phyloP scores from a whole-genome alignment of 108 stramenopile species.

The Cyclotella atomus region DNA sequence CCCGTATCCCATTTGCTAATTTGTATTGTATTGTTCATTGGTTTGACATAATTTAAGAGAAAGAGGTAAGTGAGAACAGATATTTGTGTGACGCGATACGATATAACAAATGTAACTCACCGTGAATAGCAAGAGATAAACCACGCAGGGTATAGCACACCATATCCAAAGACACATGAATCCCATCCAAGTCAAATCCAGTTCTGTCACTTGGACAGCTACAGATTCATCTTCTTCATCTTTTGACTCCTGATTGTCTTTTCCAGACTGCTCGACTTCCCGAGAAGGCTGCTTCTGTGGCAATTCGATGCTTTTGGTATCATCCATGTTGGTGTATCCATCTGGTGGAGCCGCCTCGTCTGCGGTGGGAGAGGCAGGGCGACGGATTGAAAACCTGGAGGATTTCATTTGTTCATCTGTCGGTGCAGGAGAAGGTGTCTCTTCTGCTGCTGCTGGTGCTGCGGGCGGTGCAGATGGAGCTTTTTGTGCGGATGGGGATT shows the following conservation, averaged over 20 bases:
- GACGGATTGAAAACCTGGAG: neutral
- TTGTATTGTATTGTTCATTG: neutral
- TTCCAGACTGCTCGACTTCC: too few species aligned
- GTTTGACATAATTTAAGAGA: neutral
- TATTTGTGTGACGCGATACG: neutral
- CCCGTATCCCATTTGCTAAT: constrained; percentile 60
- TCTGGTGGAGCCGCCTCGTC: neutral
- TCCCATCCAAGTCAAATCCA: constrained; percentile 31
- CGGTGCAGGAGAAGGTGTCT: neutral
- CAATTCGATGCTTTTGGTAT: neutral
- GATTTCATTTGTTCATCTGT: neutral
- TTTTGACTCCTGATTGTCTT: neutral
- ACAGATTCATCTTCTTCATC: neutral
- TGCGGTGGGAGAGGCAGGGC: neutral
- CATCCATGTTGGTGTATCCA: neutral
- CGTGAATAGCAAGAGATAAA: constrained; percentile 36
- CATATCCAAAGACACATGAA: constrained; percentile 40
- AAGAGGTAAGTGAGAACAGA: neutral
- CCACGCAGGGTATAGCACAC: constrained; percentile 37
- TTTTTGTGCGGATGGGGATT: too few species aligned
- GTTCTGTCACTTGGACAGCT: neutral
- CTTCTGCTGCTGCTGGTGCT: too few species aligned
- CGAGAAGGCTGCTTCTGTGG: neutral
- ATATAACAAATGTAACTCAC: neutral
- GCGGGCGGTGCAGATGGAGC: too few species aligned